A percentile compares a stretch with the other conserved stretches of the same genome.
Evolutionary conservation across 1,284 basidiomycete species (phyloP).

Genomic region (Marasmius oreades): DNA sequence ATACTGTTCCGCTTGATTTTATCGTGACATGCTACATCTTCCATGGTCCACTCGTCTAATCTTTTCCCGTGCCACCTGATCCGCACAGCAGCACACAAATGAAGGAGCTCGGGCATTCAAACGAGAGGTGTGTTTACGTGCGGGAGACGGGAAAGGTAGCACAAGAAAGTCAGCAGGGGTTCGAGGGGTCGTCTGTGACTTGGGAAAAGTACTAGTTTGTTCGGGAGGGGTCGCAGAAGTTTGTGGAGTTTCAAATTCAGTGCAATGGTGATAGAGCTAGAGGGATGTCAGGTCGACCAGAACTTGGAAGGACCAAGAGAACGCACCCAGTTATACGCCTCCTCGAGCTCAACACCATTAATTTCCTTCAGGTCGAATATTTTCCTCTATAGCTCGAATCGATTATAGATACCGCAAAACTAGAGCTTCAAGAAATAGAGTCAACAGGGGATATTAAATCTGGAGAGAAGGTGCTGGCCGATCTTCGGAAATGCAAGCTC

Average conservation of each 20-base stretch:
- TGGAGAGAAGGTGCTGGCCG: conserved; percentile 80
- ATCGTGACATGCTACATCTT: conserved; percentile 79
- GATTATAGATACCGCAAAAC: conserved; percentile 72
- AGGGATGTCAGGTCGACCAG: conserved; percentile 10
- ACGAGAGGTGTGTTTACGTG: conserved; percentile 18
- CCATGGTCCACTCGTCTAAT: conserved; percentile 78
- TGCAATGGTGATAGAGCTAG: conserved; percentile 69
- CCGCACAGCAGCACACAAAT: conserved; percentile 58
- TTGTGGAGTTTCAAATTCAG: conserved; percentile 53
- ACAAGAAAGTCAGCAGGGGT: conserved; percentile 31
- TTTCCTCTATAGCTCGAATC: conserved; percentile 60
- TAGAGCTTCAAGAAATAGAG: conserved; percentile 75
- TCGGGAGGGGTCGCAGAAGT: conserved; percentile 24
- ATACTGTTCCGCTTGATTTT: conserved; percentile 86
- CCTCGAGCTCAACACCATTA: conserved; percentile 76
- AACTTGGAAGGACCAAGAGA: conserved; percentile 2
- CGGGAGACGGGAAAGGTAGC: conserved; percentile 18
- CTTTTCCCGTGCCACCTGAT: conserved; percentile 71
- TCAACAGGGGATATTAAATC: conserved; percentile 65
- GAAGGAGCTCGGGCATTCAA: conserved; percentile 35
- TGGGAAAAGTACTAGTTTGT: conserved; percentile 10
- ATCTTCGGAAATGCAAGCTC: conserved; percentile 92
- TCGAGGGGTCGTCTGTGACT: conserved; percentile 27
- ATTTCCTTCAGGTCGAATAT: conserved; percentile 57
- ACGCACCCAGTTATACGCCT: conserved; percentile 90